These are phyloP conservation scores for Glutinoglossum americanum DNA, from an alignment of 495 filamentous ascomycete species.

Conservation along the genomic window DNA sequence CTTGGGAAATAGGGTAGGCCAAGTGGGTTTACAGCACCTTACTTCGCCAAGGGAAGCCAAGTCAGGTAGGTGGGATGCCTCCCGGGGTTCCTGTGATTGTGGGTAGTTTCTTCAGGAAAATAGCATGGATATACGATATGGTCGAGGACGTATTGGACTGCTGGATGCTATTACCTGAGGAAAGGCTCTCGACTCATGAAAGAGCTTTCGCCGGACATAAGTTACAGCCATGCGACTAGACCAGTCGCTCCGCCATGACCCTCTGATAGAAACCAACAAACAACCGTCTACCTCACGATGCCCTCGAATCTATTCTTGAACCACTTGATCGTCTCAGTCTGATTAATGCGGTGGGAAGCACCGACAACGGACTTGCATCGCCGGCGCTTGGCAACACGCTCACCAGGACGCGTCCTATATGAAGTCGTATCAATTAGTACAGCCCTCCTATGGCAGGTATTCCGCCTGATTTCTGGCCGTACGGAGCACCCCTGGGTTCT, in stretches of 20 bases:
- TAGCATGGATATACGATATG: not conserved
- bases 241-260: not conserved
- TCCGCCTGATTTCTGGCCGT: not conserved
- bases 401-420: slow-evolving; percentile 73
- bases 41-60: no score
- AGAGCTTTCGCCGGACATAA: not conserved
- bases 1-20: no score
- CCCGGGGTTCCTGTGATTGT: no score
- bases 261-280: not conserved
- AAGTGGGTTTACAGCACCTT: no score
- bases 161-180: not conserved
- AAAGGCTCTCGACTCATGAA: not conserved
- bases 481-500: not conserved
- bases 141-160: not conserved
- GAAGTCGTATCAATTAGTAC: not conserved
- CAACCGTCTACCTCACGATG: slow-evolving; percentile 58
- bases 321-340: slow-evolving; percentile 89
- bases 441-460: not conserved
- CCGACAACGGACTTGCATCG: slow-evolving; percentile 74
- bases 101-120: no score
- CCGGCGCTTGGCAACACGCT: slow-evolving; percentile 88
- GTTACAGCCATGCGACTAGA: not conserved
- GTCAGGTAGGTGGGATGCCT: no score
- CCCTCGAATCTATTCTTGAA: slow-evolving; percentile 99
- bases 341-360: slow-evolving; percentile 74